Evolutionary conservation across 2,329 filamentous ascomycete genomes (phyloP), one percentile per base, ranked within the genome.

Genomic region (Fusarium austroafricanum): DNA sequence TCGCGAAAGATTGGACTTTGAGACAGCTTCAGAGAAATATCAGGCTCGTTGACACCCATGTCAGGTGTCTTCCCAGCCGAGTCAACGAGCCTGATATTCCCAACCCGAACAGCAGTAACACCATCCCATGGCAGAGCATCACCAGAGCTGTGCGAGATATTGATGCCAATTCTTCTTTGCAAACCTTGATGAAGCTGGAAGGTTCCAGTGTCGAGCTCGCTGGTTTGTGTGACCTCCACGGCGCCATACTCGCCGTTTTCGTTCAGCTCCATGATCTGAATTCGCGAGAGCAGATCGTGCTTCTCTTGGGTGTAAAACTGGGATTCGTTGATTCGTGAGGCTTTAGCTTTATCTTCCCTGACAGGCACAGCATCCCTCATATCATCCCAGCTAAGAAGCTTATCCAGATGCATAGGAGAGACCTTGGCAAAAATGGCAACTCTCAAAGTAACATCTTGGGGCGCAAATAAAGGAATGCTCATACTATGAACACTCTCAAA

Each of bases 401-500:
- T 98, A 79, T 99, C 96, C 21, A 99, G 86, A 80, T 99, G 96
- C 90, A 97, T 97, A 0, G 90, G 83, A 2, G 93, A 96, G 35
- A 97, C 93, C 75, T 91, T 91, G 18, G 96, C 94, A 77, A 97
- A 98, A 63, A 99, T 92, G 47, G 94, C 93, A 10, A 97, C 92
- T 55, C 96, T 89, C 54, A 99, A 80, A 23, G 89, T 91, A 2
- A 93, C 89, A 45, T 91, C 90, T 21, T 87, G 87, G 2, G 93
- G 88, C 7, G 79, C 77, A 42, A 90, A 91, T 35, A 97, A 84
- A 6, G 94, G 92, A 53, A 99, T 85, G 76, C 93, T 97, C 93
- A 99, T 97, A 78, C 93, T 97, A 82, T 99, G 96, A 49, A 98
- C 94, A 79, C 96, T 99, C 79, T 98, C 95, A 71, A 99, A 99